Evolutionary conservation across 2,329 filamentous ascomycete genomes (phyloP), one percentile per base, ranked within the genome.

Genomic region (Neoascochyta sp.): DNA sequence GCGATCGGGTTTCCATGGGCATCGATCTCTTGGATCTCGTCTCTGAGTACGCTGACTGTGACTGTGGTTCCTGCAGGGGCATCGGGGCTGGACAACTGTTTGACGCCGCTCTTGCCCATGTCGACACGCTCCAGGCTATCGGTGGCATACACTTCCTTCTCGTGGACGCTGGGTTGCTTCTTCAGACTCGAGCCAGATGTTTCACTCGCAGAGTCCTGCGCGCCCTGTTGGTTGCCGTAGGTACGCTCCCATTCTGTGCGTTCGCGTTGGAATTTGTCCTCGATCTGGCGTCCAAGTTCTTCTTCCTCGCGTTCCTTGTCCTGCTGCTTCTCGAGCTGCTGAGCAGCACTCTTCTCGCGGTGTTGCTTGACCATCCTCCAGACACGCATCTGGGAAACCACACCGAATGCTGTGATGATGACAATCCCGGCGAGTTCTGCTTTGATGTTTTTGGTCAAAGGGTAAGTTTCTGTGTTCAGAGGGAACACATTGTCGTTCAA

Each of bases 351-450:
- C 42, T 66, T 68, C 21, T 63, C 62, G 18, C 71, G 62, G 32
- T 69, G 67, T 34, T 72, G 67, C 39, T 71, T 78, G 37, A 95
- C 77, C 6, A 94, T 70, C 41, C 80, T 86, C 88, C 88, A 95
- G 9, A 95, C 68, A 50, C 82, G 86, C 47, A 92, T 69, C 59
- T 96, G 90, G 0, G 86, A 93, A 23, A 94, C 73, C 14, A 95
- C 68, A 3, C 89, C 88, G 11, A 85, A 69, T 7, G 87, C 60
- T 36, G 76, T 81, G 12, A 95, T 68, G 16, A 95, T 74, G 29
- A 95, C 66, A 14, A 84, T 83, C 1, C 78, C 76, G 0, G 86
- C 88, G 16, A 87, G 76, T 58, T 96, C 90, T 9, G 92, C 89
- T 21, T 80, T 78, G 33, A 95, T 92, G 3, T 86, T 86, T 47